phyloP scores from a whole-genome alignment of 2,329 filamentous ascomycete species.

The Neonectria punicea region DNA sequence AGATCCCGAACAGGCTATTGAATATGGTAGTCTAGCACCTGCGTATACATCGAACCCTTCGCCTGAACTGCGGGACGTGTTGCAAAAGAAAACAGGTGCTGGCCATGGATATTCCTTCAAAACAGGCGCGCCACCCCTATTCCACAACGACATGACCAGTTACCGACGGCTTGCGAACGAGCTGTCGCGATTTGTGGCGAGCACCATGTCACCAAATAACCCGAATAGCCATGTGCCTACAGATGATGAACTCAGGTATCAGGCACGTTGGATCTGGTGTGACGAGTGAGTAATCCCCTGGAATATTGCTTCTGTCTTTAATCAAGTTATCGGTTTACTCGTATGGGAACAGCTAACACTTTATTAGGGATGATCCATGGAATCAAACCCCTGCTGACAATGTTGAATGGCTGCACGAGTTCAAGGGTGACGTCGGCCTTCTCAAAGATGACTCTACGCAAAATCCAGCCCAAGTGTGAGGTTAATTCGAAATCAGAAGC shows the following conservation, averaged over 20 bases:
- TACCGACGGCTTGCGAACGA: slow-evolving; percentile 29
- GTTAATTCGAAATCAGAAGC: too few relatives aligned
- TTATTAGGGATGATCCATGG: slow-evolving; percentile 30
- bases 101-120: neutral
- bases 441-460: neutral
- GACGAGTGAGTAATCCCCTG: slow-evolving; percentile 24
- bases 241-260: slow-evolving; percentile 33
- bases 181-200: slow-evolving; percentile 32
- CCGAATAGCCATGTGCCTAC: slow-evolving; percentile 32
- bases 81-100: neutral
- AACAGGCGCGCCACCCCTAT: slow-evolving; percentile 24
- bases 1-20: neutral
- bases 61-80: neutral
- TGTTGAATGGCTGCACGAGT: neutral
- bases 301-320: neutral
- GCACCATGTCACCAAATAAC: slow-evolving; percentile 34
- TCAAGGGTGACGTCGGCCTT: neutral
- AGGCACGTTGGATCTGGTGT: slow-evolving; percentile 34
- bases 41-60: neutral
- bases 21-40: too few relatives aligned
- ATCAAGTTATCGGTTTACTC: fast-evolving
- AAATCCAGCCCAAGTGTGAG: too few relatives aligned
- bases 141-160: slow-evolving; percentile 36
- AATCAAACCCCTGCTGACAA: neutral
- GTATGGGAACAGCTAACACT: slow-evolving; percentile 1